Conservation (phyloP, 2,329 filamentous ascomycete species). For the Aspergillus sp. region DNA sequence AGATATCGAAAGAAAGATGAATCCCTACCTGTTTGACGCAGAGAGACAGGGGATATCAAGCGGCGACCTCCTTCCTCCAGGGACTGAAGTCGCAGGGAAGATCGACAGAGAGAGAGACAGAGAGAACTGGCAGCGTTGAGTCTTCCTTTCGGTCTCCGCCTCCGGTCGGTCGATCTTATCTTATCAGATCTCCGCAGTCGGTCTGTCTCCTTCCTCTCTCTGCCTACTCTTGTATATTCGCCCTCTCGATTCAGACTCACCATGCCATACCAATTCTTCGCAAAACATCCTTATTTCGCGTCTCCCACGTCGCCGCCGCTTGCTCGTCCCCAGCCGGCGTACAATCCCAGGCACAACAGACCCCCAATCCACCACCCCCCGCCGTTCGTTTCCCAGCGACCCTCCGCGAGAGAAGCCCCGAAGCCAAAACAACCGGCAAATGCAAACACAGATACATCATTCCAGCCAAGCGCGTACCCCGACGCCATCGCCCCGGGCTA, state of each 20-base stretch:
- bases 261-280: slow-evolving; percentile 32
- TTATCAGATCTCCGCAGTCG: slow-evolving; percentile 30
- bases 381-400: slow-evolving; percentile 17
- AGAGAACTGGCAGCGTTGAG: neutral
- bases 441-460: slow-evolving; percentile 14
- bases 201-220: slow-evolving; percentile 2
- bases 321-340: slow-evolving; percentile 11
- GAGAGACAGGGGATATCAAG: neutral
- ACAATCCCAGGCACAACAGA: slow-evolving; percentile 9
- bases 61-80: neutral
- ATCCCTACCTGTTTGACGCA: too few species aligned
- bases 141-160: slow-evolving; percentile 4
- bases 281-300: slow-evolving; percentile 22
- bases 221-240: slow-evolving; percentile 1
- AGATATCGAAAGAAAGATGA: too few species aligned
- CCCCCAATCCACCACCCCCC: slow-evolving; percentile 22
- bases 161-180: slow-evolving; percentile 18
- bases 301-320: slow-evolving; percentile 14
- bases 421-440: slow-evolving; percentile 13
- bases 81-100: neutral
- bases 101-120: neutral
- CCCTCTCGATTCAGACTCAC: neutral
- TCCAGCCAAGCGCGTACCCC: slow-evolving; percentile 21
- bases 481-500: slow-evolving; percentile 17
- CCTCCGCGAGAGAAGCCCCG: slow-evolving; percentile 12